Conservation (phyloP, 2,329 filamentous ascomycete species). For the Pleoardoris graminearum region DNA sequence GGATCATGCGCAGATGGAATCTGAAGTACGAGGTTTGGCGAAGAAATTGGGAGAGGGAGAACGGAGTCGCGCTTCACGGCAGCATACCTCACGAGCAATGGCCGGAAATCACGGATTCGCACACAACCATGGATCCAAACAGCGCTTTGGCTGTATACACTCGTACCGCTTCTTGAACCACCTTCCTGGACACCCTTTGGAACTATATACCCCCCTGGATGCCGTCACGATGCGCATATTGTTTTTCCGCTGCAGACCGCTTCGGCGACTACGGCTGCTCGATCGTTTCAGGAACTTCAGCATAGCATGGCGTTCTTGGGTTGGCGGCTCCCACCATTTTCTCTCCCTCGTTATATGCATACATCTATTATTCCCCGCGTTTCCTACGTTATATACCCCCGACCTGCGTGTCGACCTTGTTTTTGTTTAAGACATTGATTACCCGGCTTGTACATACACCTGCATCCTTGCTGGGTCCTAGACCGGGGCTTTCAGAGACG, state of each 20-base stretch:
- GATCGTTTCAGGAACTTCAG: too few relatives aligned
- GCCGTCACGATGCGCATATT: too few relatives aligned
- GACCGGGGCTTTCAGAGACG: too few relatives aligned
- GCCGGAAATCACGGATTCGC: constrained; percentile 25
- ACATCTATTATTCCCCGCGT: background rate
- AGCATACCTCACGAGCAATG: constrained; percentile 35
- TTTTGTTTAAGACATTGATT: background rate
- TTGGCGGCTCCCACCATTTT: background rate
- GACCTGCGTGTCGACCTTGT: constrained; percentile 1
- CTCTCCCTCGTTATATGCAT: too few relatives aligned
- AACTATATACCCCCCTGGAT: background rate
- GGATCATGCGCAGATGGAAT: constrained; percentile 44
- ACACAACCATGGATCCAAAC: background rate
- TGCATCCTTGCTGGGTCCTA: too few relatives aligned
- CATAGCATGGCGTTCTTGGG: constrained; percentile 11
- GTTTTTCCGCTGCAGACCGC: too few relatives aligned
- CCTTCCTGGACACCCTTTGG: background rate
- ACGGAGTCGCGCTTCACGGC: constrained; percentile 23
- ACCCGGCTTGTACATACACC: too few relatives aligned
- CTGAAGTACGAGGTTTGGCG: constrained; percentile 46
- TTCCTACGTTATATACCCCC: constrained; percentile 5
- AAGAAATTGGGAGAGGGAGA: constrained; percentile 40
- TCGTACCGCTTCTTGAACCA: background rate
- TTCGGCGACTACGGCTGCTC: background rate
- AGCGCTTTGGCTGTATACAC: constrained; percentile 10